Conservation (phyloP, 2,329 filamentous ascomycete genomes). For the Exserohilum rostratum region DNA sequence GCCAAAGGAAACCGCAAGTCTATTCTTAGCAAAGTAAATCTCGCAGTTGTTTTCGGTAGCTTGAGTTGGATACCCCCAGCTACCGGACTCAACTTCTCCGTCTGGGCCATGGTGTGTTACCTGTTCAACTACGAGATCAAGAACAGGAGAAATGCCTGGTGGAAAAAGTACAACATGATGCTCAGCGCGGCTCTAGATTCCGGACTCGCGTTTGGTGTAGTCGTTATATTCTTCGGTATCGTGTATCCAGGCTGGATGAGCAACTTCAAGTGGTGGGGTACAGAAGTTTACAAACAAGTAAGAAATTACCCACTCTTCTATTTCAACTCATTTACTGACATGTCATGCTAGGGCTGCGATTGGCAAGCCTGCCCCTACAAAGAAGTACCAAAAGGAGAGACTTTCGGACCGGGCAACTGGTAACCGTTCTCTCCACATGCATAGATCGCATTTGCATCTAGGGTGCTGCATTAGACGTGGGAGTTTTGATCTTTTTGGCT, state of each 20-base stretch:
- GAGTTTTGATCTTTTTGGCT: no score
- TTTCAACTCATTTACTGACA: conserved; percentile 11
- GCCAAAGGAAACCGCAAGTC: conserved; percentile 62
- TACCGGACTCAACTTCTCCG: conserved; percentile 80
- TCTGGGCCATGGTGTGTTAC: conserved; percentile 86
- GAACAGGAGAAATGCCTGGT: conserved; percentile 74
- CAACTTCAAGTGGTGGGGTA: conserved; percentile 85
- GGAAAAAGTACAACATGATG: conserved; percentile 92
- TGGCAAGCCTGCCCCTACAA: conserved; percentile 80
- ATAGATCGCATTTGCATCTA: not conserved
- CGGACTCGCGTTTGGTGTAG: conserved; percentile 79
- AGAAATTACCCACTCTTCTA: conserved; percentile 14
- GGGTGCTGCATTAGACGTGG: no score
- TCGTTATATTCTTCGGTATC: conserved; percentile 84
- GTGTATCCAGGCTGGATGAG: conserved; percentile 79
- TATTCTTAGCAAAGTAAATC: conserved; percentile 76
- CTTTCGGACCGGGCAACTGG: conserved; percentile 45
- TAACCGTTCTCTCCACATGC: not conserved
- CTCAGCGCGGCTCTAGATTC: conserved; percentile 82
- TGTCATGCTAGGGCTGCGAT: conserved; percentile 68
- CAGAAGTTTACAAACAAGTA: conserved; percentile 77
- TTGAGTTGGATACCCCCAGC: conserved; percentile 88
- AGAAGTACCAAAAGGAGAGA: conserved; percentile 54
- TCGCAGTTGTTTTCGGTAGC: conserved; percentile 82
- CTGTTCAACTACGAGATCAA: conserved; percentile 80